phyloP scores from a whole-genome alignment of 768 basidiomycete genomes.

The Lactifluus echinatus region DNA sequence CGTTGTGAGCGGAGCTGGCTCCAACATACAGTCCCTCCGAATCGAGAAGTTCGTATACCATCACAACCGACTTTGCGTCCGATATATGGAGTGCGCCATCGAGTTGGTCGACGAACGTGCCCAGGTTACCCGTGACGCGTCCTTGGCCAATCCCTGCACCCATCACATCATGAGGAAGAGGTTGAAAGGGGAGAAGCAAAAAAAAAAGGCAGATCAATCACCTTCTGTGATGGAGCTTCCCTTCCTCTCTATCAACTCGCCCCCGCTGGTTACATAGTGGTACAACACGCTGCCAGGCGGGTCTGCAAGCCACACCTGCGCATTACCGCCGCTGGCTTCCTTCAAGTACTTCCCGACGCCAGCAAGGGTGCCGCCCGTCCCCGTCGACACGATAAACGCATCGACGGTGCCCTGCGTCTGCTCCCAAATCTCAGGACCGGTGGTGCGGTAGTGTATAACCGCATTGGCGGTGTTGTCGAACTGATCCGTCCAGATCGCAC shows the following conservation, averaged over 20 bases:
- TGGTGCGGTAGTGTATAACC: conserved; percentile 76
- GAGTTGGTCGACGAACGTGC: conserved; percentile 66
- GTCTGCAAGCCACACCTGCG: conserved; percentile 91
- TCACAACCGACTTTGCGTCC: conserved; percentile 83
- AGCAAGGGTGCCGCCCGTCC: conserved; percentile 93
- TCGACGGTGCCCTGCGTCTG: conserved; percentile 75
- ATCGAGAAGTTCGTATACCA: conserved; percentile 90
- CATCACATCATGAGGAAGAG: not conserved
- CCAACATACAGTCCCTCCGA: conserved; percentile 92
- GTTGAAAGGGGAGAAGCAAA: not conserved
- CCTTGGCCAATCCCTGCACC: conserved; percentile 89
- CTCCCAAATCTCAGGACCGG: conserved; percentile 95
- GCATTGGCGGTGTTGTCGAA: conserved; percentile 96
- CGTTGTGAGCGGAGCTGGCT: conserved; percentile 89
- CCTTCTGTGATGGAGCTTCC: conserved; percentile 95
- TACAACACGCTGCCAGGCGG: conserved; percentile 92
- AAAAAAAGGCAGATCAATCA: conserved; percentile 38
- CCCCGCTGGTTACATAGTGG: conserved; percentile 73
- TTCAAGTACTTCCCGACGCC: conserved; percentile 79
- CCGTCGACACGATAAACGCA: conserved; percentile 91
- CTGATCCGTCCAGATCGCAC: conserved; percentile 96
- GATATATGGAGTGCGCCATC: conserved; percentile 80
- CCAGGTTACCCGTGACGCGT: conserved; percentile 86
- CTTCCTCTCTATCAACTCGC: conserved; percentile 61
- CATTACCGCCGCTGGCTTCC: conserved; percentile 68